Evolutionary conservation across 208 protist species (phyloP).

Genomic region (Crithidia bombi): DNA sequence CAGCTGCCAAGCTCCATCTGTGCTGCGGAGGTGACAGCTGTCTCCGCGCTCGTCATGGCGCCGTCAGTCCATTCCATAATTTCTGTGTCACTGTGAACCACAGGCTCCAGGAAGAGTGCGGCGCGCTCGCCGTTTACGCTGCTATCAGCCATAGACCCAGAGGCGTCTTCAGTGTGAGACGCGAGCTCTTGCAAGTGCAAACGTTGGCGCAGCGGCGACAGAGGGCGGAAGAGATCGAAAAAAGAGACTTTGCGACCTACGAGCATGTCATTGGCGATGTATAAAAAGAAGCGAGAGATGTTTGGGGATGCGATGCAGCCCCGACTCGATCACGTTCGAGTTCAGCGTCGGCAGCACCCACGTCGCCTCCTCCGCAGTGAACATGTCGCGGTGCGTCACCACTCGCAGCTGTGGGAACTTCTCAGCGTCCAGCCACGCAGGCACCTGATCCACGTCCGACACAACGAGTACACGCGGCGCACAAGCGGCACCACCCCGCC

Average conservation of each 20-base stretch:
- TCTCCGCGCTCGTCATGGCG: not conserved
- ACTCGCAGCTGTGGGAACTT: slow-evolving; percentile 37
- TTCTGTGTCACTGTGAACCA: slow-evolving; percentile 26
- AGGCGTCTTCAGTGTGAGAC: not conserved
- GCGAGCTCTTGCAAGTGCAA: slow-evolving; percentile 6
- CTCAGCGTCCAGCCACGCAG: slow-evolving; percentile 44
- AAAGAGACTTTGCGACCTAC: slow-evolving; percentile 39
- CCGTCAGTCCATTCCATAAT: not conserved
- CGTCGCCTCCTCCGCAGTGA: slow-evolving; percentile 32
- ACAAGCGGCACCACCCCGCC: slow-evolving; percentile 31
- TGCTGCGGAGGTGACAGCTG: not conserved
- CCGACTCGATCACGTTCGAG: slow-evolving; percentile 46
- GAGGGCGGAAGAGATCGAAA: slow-evolving; percentile 54
- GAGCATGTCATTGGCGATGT: slow-evolving; percentile 65
- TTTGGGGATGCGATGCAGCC: slow-evolving; percentile 47
- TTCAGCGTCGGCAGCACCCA: slow-evolving; percentile 45
- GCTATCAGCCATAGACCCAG: not conserved
- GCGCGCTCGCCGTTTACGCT: not conserved
- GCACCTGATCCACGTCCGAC: slow-evolving; percentile 43
- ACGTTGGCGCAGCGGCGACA: slow-evolving; percentile 27
- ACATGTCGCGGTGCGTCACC: slow-evolving; percentile 48
- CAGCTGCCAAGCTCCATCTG: slow-evolving; percentile 11
- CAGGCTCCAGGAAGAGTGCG: slow-evolving; percentile 31
- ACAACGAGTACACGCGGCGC: slow-evolving; percentile 44
- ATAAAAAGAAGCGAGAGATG: slow-evolving; percentile 51